Evolutionary conservation across 768 basidiomycete species (phyloP).

Genomic region (Pleurotus salmoneostramineus): DNA sequence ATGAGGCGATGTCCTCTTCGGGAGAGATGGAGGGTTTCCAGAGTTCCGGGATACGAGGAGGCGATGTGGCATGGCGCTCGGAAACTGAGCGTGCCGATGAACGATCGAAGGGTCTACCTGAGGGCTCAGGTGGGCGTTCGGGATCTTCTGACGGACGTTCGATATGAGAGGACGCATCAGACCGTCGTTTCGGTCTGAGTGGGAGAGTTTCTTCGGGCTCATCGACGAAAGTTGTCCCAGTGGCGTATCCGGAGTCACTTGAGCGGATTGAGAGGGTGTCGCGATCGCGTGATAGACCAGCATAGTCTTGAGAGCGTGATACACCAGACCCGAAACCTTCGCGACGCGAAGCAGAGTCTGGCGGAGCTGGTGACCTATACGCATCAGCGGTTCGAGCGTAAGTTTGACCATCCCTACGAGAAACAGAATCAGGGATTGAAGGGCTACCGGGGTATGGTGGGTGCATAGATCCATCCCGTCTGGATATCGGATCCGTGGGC

Average conservation of each 20-base stretch:
- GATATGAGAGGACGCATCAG: conserved; percentile 1
- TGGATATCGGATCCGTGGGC: neutral
- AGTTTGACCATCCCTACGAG: neutral
- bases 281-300: conserved; percentile 1
- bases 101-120: conserved; percentile 22
- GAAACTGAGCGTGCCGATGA: conserved; percentile 28
- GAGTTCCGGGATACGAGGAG: conserved; percentile 36
- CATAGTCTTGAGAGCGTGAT: conserved; percentile 10
- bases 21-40: conserved; percentile 47
- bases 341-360: conserved; percentile 1
- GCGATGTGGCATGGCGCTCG: conserved; percentile 25
- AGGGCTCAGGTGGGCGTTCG: conserved; percentile 12
- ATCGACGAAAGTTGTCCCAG: conserved; percentile 13
- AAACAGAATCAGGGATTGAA: neutral
- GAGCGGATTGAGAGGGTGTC: conserved; percentile 7
- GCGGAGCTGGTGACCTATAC: neutral
- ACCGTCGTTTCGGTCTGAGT: conserved; percentile 12
- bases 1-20: conserved; percentile 37
- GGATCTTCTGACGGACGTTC: neutral
- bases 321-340: neutral
- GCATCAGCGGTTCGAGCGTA: neutral
- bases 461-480: neutral
- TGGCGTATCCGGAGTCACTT: neutral
- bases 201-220: conserved; percentile 22
- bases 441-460: neutral